Base-by-base conservation (phyloP, 352 stramenopile genomes). In the Pythium grandisporangium region DNA sequence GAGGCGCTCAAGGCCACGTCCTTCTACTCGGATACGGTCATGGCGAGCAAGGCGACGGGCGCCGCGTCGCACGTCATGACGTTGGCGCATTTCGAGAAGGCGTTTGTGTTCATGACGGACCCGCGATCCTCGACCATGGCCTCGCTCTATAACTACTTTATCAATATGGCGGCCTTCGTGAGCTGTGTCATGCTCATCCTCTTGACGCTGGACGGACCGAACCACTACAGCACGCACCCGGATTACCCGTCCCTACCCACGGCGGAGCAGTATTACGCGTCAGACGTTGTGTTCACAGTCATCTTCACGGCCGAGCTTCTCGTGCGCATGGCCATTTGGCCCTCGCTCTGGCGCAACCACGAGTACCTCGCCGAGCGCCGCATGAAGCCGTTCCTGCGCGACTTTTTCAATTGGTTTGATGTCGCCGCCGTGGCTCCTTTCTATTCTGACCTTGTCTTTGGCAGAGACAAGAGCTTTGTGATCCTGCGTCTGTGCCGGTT, bases 341-440 rank as follows among this genome's bases (percentile, higher is more conserved):
- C 74, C 16, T 85, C 71, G 5, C 42, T 88, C 35, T 88, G 74
- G 74, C 51, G 61, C 6, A 67, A 88, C 14, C 67, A 79, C 48
- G 71, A 88, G 20, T 82, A 84, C 53, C 54, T 88, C 6, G 73
- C 56, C 0, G 67, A 84, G 43, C 71, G 68, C 11, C 64, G 74
- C 3, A 49, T 88, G 19, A 71, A 75, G 25, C 74, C 74, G 7
- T 88, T 84, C 30, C 50, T 82, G n/a, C 53, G 55, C 0, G 74
- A 88, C 45, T 65, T 78, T 32, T 88, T 89, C 63, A 89, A 89
- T 48, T 89, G 72, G 75, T 89, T 89, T 37, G 72, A 89, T 43
- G 46, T 89, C 14, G 65, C 69, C 2, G 72, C 75, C 1, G 66
- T 89, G 42, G 43, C 74, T 22, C 75, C 75, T 23, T 89, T 86